Evolutionary conservation across 2,329 filamentous ascomycete species (phyloP), one percentile per base, ranked within the genome.

Genomic region (Calonectria ilicicola): DNA sequence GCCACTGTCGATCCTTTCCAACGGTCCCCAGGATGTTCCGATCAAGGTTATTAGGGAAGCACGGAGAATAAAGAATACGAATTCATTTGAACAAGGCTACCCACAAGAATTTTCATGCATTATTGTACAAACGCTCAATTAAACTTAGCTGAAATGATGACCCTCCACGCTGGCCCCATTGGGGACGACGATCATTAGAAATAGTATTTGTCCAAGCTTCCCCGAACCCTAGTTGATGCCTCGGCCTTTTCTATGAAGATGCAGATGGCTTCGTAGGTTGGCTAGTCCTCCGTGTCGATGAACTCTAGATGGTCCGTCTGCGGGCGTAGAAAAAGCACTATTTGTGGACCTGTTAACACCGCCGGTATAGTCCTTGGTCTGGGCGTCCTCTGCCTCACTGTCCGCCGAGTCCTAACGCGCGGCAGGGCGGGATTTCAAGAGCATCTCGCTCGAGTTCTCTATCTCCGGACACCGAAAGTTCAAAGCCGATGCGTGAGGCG

Each of bases 1-100:
- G 56, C 56, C 56, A 44, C 58, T 63, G 58, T 32, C 53, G 53
- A 58, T 58, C 53, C 53, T 26, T 58, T 58, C 19, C 53, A 58
- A 58, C 53, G 53, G 53, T 58, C 32, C 32, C 21, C 9, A 23
- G 32, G 35, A 26, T 58, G 53, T 58, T 40, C 32, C n/a, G 53
- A 26, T 21, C 32, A 58, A 58, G 53, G 32, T 42, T 38, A 62
- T 62, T 47, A n/a, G 58, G 17, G 40, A 46, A 40, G 35, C 12
- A 32, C 51, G 51, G 51, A 56, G 51, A 56, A 56, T 21, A 56
- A 58, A 38, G 29, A 40, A 58, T 58, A 58, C 32, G 53, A 58
- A 58, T 58, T 58, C 32, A n/a, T 32, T 38, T 40, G 21, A 32
- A 21, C 53, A n/a, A 58, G 32, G 53, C 53, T 32, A 38, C 38